Percentiles rank a stretch among this genome's conserved stretches.
Conservation (phyloP, 2,329 filamentous ascomycete genomes). For the Fusarium odoratissimum region DNA sequence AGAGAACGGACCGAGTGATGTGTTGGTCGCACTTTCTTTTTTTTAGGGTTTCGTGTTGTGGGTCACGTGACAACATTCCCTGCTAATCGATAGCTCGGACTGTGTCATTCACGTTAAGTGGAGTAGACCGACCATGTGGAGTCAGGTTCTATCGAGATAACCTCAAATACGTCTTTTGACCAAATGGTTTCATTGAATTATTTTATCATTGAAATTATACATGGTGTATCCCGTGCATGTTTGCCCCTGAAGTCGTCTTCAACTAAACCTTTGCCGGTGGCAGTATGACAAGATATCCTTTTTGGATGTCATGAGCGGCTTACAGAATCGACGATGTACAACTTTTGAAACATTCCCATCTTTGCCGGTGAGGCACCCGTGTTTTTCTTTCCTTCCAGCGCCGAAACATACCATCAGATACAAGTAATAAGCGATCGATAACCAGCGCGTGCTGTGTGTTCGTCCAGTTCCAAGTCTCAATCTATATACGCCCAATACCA, state of each 20-base stretch:
- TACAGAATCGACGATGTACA: background rate
- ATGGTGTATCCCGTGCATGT: background rate
- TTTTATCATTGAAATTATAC: background rate
- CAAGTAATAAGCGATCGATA: conserved; percentile 19
- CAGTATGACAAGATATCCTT: background rate
- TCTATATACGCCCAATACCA: conserved; percentile 40
- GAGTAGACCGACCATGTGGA: no score
- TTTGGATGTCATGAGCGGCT: conserved; percentile 25
- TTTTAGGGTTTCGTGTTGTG: background rate
- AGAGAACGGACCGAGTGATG: conserved; percentile 42
- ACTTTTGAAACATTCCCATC: conserved; percentile 29
- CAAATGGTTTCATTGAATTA: background rate
- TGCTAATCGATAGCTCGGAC: no score
- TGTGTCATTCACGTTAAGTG: no score
- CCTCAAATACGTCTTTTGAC: background rate
- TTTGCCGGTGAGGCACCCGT: conserved; percentile 33
- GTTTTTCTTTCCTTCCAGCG: conserved; percentile 34
- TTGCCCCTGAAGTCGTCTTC: background rate
- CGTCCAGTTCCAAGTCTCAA: conserved; percentile 20
- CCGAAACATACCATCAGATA: conserved; percentile 12
- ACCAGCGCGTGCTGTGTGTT: conserved; percentile 39
- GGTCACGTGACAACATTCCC: no score
- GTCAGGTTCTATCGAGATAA: background rate
- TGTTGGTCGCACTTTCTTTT: conserved; percentile 48
- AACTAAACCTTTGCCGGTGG: background rate